Evolutionary conservation across 352 stramenopile species (phyloP), one percentile per base, ranked within the genome.

Genomic region (Albugo candida): DNA sequence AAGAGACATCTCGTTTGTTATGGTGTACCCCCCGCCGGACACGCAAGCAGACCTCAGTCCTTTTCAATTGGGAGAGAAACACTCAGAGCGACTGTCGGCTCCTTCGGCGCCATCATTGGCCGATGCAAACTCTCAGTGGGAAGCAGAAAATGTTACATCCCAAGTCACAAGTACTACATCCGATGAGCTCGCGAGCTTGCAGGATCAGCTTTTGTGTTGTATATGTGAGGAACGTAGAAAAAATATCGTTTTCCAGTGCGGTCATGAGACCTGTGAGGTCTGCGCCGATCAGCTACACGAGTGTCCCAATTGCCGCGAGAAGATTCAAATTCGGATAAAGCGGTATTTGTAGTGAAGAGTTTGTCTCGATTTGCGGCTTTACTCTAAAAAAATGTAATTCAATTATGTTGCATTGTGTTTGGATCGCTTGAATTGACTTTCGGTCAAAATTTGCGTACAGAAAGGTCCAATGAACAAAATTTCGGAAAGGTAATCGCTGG

Each of bases 211-310:
- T 24, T 43, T 84, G 31, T 88, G 75, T 46, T 49, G 51, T 18
- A 87, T 92, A 48, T 91, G 77, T 41, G 67, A 85, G 46, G 77
- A 87, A 45, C 63, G 60, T 16, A 61, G 61, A 24, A 91, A 91
- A 50, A 63, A 91, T 55, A 75, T 60, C 31, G 75, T 88, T 36
- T 88, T 86, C 59, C 75, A 87, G 59, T 88, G 75, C 46, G 78
- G 73, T 16, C 78, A 92, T 49, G 71, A 92, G 48, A 86, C 76
- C 21, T 92, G 78, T 45, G 51, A 58, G 18, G 51, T 53, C 12
- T 87, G 78, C 37, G 58, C 61, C 0, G 41, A 71, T 10, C 53
- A 77, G 27, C 35, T 92, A 16, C 54, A 56, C 20, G 56, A 83
- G 43, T 92, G 75, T 36, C 78, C 78, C 10, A 75, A 66, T 14